Conservation (phyloP, 2,329 filamentous ascomycete genomes). For the Aspergillus fructus region DNA sequence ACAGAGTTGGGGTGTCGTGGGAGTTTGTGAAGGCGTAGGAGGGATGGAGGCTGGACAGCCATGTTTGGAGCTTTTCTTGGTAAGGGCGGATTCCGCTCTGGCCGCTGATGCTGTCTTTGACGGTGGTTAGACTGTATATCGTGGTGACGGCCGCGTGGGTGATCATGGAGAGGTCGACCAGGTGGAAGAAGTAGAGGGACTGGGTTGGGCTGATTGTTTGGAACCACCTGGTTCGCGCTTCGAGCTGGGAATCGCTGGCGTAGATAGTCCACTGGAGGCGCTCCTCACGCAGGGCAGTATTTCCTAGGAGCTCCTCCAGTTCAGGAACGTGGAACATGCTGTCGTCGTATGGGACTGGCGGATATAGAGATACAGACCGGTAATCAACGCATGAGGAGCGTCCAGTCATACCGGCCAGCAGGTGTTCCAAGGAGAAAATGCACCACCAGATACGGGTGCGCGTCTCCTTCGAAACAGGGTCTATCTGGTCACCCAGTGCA, state of each 20-base stretch:
- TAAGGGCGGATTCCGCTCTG: not conserved
- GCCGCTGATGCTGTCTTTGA: not conserved
- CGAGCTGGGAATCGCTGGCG: not conserved
- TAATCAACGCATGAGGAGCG: conserved; percentile 35
- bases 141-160: not conserved
- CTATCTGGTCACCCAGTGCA: conserved; percentile 33
- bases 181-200: conserved; percentile 1
- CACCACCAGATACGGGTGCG: conserved; percentile 44
- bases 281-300: not conserved
- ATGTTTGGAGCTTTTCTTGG: not conserved
- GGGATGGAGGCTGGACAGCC: not conserved
- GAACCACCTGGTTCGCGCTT: not conserved
- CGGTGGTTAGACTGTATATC: not conserved
- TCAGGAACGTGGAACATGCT: conserved; percentile 24
- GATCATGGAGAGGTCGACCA: conserved; percentile 1
- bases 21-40: not conserved
- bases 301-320: conserved; percentile 10
- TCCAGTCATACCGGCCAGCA: conserved; percentile 41
- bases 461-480: conserved; percentile 38
- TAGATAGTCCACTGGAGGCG: not conserved
- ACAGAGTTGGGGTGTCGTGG: not conserved
- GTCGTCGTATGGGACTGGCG: conserved; percentile 32
- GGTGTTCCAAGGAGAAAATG: conserved; percentile 38
- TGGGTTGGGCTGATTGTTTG: not conserved
- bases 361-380: conserved; percentile 29